A percentile compares a stretch with the other conserved stretches of the same genome.
These are phyloP conservation scores for Geosmithia morbida DNA, from an alignment of 2,329 filamentous ascomycete species.

Conservation along the genomic window DNA sequence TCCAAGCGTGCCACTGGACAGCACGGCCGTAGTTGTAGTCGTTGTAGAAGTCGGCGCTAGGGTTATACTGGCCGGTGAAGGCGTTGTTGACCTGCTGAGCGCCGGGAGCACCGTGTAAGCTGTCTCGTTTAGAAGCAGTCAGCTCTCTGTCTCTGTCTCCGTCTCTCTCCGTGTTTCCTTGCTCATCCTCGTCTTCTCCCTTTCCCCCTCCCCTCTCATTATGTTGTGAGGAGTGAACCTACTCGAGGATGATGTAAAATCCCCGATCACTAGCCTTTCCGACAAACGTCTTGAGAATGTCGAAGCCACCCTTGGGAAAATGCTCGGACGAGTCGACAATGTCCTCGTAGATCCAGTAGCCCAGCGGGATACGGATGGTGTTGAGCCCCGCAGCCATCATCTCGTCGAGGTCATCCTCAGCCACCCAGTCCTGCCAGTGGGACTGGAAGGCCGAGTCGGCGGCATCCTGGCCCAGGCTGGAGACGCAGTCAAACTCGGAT, in stretches of 20 bases:
- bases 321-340: conserved; percentile 33
- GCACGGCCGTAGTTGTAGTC: conserved; percentile 42
- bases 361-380: conserved; percentile 37
- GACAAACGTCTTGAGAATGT: conserved; percentile 29
- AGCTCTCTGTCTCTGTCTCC: too few species aligned
- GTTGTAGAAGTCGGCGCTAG: conserved; percentile 33
- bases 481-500: conserved; percentile 40
- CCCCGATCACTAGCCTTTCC: conserved; percentile 31
- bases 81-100: conserved; percentile 29
- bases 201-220: not conserved
- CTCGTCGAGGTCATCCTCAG: conserved; percentile 28
- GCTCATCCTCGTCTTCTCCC: too few species aligned
- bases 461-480: conserved; percentile 26
- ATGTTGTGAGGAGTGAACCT: not conserved
- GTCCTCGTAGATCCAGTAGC: conserved; percentile 39
- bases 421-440: conserved; percentile 37
- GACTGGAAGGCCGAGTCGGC: conserved; percentile 30
- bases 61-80: conserved; percentile 25
- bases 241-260: conserved; percentile 37
- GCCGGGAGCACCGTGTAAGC: conserved; percentile 33
- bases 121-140: not conserved
- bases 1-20: conserved; percentile 38
- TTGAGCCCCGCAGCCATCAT: conserved; percentile 36
- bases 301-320: conserved; percentile 31
- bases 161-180: too few species aligned